Percentiles rank a stretch among this genome's conserved stretches.
Evolutionary conservation across 805 yeast genomes (phyloP).

Genomic region (Wickerhamomyces pijperi): DNA sequence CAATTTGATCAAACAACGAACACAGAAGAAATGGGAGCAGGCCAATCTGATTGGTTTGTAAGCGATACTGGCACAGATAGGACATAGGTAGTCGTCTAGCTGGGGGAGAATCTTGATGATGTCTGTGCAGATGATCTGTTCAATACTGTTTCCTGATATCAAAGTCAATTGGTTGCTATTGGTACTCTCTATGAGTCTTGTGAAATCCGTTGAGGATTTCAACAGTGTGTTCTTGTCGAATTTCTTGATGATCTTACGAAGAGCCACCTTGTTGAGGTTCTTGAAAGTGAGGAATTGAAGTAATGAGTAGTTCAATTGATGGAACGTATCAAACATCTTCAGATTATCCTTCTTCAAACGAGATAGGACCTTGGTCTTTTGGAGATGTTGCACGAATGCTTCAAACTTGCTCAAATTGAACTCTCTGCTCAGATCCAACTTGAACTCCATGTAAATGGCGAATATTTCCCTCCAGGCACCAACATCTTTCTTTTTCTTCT

Average conservation of each 20-base stretch:
- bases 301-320: slow-evolving; percentile 40
- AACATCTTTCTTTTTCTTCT: slow-evolving; percentile 36
- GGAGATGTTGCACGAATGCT: slow-evolving; percentile 29
- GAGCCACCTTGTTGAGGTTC: slow-evolving; percentile 50
- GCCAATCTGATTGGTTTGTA: slow-evolving; percentile 56
- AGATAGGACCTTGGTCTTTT: slow-evolving; percentile 27
- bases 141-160: slow-evolving; percentile 10
- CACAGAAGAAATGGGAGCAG: slow-evolving; percentile 64
- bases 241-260: slow-evolving; percentile 59
- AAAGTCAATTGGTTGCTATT: slow-evolving; percentile 12
- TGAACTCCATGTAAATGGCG: slow-evolving; percentile 51
- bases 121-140: slow-evolving; percentile 37
- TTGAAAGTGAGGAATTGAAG: slow-evolving; percentile 50
- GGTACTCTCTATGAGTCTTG: slow-evolving; percentile 22
- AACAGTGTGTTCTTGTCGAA: slow-evolving; percentile 64
- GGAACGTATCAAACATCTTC: slow-evolving; percentile 37
- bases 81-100: slow-evolving; percentile 66
- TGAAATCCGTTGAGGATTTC: slow-evolving; percentile 37
- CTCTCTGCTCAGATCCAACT: slow-evolving; percentile 46
- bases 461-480: slow-evolving; percentile 64
- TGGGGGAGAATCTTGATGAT: slow-evolving; percentile 55
- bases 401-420: slow-evolving; percentile 34
- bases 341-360: slow-evolving; percentile 30
- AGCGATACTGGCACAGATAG: slow-evolving; percentile 60
- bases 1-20: slow-evolving; percentile 58